Conservation (phyloP, 768 basidiomycete species). For the Boletus reticuloceps region DNA sequence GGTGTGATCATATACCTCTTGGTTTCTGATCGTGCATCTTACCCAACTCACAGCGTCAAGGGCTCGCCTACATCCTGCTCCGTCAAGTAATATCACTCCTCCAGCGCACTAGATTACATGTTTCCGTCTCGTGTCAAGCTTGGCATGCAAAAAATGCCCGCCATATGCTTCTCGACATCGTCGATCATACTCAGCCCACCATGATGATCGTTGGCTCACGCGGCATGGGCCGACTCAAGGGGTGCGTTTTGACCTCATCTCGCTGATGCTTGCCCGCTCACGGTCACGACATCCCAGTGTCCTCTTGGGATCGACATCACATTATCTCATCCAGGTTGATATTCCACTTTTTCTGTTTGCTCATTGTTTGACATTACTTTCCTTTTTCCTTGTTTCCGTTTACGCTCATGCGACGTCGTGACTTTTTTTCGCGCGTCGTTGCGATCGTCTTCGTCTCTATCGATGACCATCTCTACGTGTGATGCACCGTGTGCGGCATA, state of each 20-base stretch:
- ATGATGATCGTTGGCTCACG: slow-evolving; percentile 97
- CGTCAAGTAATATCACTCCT: slow-evolving; percentile 88
- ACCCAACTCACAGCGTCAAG: slow-evolving; percentile 65
- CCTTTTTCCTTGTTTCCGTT: not conserved
- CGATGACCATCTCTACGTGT: not conserved
- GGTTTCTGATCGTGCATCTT: slow-evolving; percentile 6
- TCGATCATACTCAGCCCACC: slow-evolving; percentile 82
- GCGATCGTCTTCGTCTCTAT: not conserved
- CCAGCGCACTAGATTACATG: slow-evolving; percentile 86
- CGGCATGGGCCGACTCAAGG: slow-evolving; percentile 82
- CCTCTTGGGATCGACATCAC: slow-evolving; percentile 90
- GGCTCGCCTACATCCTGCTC: slow-evolving; percentile 80
- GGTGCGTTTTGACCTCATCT: slow-evolving; percentile 46
- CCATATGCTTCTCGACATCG: slow-evolving; percentile 89
- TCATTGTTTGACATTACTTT: not conserved
- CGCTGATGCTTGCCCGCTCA: not conserved
- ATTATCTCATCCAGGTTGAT: slow-evolving; percentile 82
- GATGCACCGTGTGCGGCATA: not conserved
- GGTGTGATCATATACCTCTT: slow-evolving; percentile 40
- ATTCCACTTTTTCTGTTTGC: slow-evolving; percentile 1
- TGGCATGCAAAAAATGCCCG: slow-evolving; percentile 96
- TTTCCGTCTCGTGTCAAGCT: slow-evolving; percentile 87
- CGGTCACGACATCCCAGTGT: slow-evolving; percentile 49
- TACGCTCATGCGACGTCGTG: no score
- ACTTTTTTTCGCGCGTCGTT: not conserved